A percentile compares a stretch with the other conserved stretches of the same genome.
phyloP scores from a whole-genome alignment of 1,284 basidiomycete genomes.

The Mrakiaceae sp. region DNA sequence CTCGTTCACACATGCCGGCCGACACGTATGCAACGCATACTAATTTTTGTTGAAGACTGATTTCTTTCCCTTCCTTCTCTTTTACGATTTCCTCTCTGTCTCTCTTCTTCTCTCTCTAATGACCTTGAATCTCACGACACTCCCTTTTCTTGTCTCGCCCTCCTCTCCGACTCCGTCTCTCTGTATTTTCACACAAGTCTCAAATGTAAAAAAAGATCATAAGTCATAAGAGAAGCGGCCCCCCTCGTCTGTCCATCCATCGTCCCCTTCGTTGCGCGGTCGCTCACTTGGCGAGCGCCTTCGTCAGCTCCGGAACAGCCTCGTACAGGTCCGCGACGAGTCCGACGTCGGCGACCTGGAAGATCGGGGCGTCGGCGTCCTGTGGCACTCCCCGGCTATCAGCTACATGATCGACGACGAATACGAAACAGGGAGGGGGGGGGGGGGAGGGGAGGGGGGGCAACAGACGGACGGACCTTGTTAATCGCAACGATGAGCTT shows the following conservation, averaged over 20 bases:
- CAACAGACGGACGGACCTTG: constrained; percentile 48
- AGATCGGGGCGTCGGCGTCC: constrained; percentile 97
- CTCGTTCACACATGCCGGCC: no score
- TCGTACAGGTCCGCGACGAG: constrained; percentile 86
- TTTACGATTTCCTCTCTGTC: no score
- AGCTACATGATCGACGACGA: not conserved
- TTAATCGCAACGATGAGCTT: constrained; percentile 98
- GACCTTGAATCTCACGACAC: no score
- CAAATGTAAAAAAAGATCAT: no score
- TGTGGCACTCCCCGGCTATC: constrained; percentile 26
- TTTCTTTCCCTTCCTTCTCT: no score
- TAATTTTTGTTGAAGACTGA: no score
- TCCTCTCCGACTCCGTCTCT: no score
- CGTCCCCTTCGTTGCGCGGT: constrained; percentile 21
- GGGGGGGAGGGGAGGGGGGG: not conserved
- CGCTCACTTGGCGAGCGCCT: constrained; percentile 32
- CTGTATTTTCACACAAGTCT: no score
- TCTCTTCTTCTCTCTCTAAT: no score
- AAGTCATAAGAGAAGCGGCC: not conserved
- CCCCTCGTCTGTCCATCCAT: constrained; percentile 15
- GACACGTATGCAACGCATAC: no score
- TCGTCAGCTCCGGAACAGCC: constrained; percentile 71
- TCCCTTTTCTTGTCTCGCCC: no score
- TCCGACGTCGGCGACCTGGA: constrained; percentile 95
- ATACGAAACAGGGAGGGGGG: constrained; percentile 2